phyloP scores from a whole-genome alignment of 169 alveolate species.

The Perkinsus olseni region DNA sequence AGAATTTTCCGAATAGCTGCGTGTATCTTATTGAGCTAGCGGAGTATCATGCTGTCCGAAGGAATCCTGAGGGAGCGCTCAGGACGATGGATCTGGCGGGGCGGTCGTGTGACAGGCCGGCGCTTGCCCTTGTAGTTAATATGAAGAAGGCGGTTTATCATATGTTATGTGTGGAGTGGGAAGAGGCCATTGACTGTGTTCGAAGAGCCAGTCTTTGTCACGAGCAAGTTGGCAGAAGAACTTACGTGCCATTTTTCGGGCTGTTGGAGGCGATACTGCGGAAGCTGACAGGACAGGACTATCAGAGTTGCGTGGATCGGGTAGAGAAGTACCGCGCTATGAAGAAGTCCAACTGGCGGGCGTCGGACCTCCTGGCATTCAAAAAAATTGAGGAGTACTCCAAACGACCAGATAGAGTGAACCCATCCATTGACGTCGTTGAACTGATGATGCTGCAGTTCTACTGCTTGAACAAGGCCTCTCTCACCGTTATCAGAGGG shows the following conservation, averaged over 20 bases:
- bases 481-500: background rate
- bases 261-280: background rate
- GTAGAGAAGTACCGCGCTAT: background rate
- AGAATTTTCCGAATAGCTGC: background rate
- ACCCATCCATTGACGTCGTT: background rate
- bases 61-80: background rate
- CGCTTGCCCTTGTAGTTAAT: background rate
- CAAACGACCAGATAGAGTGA: background rate
- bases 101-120: background rate
- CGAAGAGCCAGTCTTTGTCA: background rate
- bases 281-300: background rate
- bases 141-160: background rate
- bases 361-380: background rate
- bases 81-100: background rate
- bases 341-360: background rate
- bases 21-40: background rate
- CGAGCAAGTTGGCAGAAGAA: background rate
- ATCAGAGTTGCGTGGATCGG: background rate
- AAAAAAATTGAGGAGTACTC: background rate
- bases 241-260: background rate
- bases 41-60: background rate
- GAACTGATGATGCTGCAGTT: background rate
- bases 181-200: background rate
- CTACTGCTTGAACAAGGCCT: background rate
- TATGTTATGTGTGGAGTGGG: background rate